Base-by-base conservation (phyloP, 225 moss, liverwort and hornwort genomes). In the Sphagnum contortum region DNA sequence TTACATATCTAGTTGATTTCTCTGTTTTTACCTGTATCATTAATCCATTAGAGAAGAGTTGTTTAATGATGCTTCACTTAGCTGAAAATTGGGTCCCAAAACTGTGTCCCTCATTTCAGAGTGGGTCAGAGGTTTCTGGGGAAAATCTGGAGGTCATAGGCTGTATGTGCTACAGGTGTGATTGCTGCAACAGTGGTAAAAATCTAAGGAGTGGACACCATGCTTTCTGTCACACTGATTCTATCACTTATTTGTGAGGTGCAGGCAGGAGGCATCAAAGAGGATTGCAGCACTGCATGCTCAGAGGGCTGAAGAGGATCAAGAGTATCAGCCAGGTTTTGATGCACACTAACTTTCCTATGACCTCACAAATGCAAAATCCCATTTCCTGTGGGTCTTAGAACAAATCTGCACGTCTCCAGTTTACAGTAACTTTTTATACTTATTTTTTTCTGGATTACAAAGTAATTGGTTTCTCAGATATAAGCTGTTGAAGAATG, bases 261-360 rank as follows among this genome's bases (percentile, higher is more conserved):
- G 29, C 47, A 84, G 83, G 66, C 29, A n/a, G 29, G 73, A 80
- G 46, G 83, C 83, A 45, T 70, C 73, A 13, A 80, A 77, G 47
- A 70, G 64, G 61, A 71, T 80, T 3, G 45, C 66, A 55, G 0
- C 47, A 5, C 44, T 77, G 45, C 29, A 77, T 57, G 83, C 70
- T 64, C 68, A 77, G 66, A 77, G 77, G 66, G 77, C 55, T 56
- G 77, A 70, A 64, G 76, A 77, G 67, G 83, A 29, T 29, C 29
- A 84, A 54, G 83, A 84, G 66, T 73, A 63, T 55, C 75, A 75
- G 55, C 74, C 72, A 54, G 65, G 80, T 64, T 62, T 3, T 46
- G 80, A 80, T 66, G 71, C 57, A n/a, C 80, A 84, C 61, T 84
- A 61, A 64, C 1, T 6, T 1, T 11, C 45, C 57, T 48, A 12